Evolutionary conservation across 352 stramenopile species (phyloP).

Genomic region (Labyrinthula sp.): DNA sequence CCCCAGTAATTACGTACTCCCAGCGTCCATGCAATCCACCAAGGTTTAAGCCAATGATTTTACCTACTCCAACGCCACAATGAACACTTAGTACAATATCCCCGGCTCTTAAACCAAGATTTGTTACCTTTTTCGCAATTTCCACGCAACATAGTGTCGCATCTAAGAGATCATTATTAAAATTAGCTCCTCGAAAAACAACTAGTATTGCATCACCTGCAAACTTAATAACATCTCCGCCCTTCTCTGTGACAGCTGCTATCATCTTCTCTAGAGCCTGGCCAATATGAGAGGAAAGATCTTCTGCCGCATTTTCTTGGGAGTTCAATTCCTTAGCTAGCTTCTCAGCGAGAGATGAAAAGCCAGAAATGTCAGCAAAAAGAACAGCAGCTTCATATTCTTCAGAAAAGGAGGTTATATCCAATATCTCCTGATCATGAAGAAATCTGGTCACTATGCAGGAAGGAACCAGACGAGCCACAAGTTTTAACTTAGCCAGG

Average conservation of each 20-base stretch:
- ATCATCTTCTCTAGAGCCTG: slow-evolving; percentile 23
- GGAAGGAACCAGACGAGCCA: too few relatives aligned
- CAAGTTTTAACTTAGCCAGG: too few relatives aligned
- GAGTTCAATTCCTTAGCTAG: slow-evolving; percentile 25
- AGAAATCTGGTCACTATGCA: too few relatives aligned
- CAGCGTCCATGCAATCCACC: slow-evolving; percentile 7
- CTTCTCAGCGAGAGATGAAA: slow-evolving; percentile 24
- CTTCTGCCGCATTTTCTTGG: slow-evolving; percentile 10
- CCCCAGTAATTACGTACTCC: slow-evolving; percentile 27
- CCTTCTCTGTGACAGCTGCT: slow-evolving; percentile 29
- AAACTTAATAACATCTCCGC: slow-evolving; percentile 54
- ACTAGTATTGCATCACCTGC: slow-evolving; percentile 73
- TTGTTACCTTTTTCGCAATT: slow-evolving; percentile 10
- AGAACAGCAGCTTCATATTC: slow-evolving; percentile 23
- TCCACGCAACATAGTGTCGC: slow-evolving; percentile 16
- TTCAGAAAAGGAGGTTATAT: too few relatives aligned
- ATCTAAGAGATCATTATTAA: slow-evolving; percentile 11
- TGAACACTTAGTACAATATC: slow-evolving; percentile 18
- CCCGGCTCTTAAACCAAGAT: slow-evolving; percentile 16
- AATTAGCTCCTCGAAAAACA: slow-evolving; percentile 47
- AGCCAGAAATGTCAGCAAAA: slow-evolving; percentile 28
- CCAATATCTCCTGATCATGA: too few relatives aligned
- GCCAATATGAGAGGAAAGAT: slow-evolving; percentile 25
- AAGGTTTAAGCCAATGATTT: slow-evolving; percentile 21
- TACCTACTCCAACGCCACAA: slow-evolving; percentile 21